Evolutionary conservation across 2,329 filamentous ascomycete genomes (phyloP).

Genomic region (Hirsutella minnesotensis): DNA sequence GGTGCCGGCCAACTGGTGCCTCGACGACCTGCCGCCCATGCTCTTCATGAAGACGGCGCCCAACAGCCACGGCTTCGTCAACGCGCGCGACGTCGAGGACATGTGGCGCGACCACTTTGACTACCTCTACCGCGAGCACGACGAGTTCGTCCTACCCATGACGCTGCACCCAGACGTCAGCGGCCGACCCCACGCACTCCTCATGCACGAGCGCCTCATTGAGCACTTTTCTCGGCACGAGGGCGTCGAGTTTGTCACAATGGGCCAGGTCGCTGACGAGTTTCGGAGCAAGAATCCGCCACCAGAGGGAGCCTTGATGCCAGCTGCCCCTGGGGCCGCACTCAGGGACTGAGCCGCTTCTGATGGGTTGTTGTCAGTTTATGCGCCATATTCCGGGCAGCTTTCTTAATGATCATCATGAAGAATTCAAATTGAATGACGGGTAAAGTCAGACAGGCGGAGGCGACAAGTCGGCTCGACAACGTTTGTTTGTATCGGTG

Average conservation of each 20-base stretch:
- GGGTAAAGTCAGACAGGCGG: no score
- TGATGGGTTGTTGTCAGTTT: background rate
- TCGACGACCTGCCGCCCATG: constrained; percentile 55
- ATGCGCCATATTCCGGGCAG: background rate
- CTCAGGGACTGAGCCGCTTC: background rate
- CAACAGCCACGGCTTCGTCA: constrained; percentile 52
- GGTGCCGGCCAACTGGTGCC: constrained; percentile 45
- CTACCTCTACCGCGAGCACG: constrained; percentile 67
- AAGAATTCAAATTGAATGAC: no score
- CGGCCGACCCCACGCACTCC: constrained; percentile 57
- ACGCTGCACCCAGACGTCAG: constrained; percentile 67
- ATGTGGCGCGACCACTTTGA: constrained; percentile 57
- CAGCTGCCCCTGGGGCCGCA: constrained; percentile 13
- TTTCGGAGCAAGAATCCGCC: constrained; percentile 56
- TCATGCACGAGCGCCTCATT: constrained; percentile 58
- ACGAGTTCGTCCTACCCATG: constrained; percentile 67
- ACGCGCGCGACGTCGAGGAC: constrained; percentile 48
- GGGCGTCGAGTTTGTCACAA: constrained; percentile 54
- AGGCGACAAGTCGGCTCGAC: no score
- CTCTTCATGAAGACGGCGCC: constrained; percentile 59
- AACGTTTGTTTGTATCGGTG: no score
- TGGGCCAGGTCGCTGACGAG: constrained; percentile 60
- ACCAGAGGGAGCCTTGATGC: constrained; percentile 47
- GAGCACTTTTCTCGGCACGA: constrained; percentile 54
- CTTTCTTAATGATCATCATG: no score